These are phyloP conservation scores for Capsella rubella DNA, from an alignment of 441 rosid species.

Conservation along the genomic window DNA sequence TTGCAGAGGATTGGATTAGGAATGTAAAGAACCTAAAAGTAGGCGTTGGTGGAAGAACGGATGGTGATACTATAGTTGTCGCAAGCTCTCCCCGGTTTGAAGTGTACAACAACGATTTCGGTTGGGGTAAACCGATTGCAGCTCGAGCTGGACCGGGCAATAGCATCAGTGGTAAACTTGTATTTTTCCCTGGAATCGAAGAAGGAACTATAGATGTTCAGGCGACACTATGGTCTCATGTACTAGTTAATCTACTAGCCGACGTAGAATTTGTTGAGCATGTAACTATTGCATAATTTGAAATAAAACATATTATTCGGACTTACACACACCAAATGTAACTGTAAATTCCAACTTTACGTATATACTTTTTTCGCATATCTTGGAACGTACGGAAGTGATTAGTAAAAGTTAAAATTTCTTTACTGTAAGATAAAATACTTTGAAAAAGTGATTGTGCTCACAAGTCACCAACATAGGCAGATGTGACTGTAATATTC, in stretches of 20 bases:
- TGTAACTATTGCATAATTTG: background rate
- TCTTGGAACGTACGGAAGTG: no score
- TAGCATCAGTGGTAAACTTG: constrained; percentile 34
- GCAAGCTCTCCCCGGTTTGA: constrained; percentile 48
- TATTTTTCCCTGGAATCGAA: constrained; percentile 23
- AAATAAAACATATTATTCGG: no score
- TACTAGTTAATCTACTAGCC: background rate
- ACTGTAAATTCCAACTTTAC: no score
- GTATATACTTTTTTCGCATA: no score
- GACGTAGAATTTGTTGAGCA: background rate
- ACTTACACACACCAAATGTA: no score
- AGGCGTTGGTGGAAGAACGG: background rate
- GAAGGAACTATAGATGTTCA: constrained; percentile 50
- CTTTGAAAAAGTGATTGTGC: no score
- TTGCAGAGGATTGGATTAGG: background rate
- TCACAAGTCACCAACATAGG: no score
- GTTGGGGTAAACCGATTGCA: constrained; percentile 53
- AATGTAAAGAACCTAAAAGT: background rate
- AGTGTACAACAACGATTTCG: constrained; percentile 52
- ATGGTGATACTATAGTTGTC: background rate
- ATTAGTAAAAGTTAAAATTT: no score
- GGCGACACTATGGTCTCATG: constrained; percentile 23
- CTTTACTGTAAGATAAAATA: no score
- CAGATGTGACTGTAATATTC: no score
- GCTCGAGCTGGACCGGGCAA: constrained; percentile 26